Evolutionary conservation across 257 asterid species (phyloP), one percentile per base, ranked within the genome.

Genomic region (Nicotiana noctiflora): DNA sequence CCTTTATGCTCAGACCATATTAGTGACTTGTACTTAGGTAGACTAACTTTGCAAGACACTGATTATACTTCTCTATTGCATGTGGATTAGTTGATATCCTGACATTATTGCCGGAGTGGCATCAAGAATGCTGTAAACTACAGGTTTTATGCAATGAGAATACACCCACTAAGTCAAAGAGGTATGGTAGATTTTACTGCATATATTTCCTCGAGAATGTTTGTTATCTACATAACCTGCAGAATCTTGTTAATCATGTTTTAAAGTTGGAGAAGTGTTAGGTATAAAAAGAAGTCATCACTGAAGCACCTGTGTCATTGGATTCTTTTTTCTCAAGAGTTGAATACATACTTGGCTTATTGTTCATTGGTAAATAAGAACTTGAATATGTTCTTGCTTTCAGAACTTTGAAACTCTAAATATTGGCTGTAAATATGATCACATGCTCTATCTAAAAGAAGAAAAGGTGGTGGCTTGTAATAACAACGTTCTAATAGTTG

Each of bases 11-110:
- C 84, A 61, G 75, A 86, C 61, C 98, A 95, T 83, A 67, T 80
- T 67, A 89, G 93, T 79, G 97, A 93, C n/a, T 65, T 93, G 19
- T 92, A 95, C 87, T 76, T 92, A 89, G 99, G 98, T 37, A 90
- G 88, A 86, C 62, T 93, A 82, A 91, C 91, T 62, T 84, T 95
- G 77, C 96, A 89, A 84, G 97, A 92, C 86, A 77, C 93, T 76
- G 97, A 93, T 87, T 93, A 86, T 25, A 62, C 90, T 77, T 84
- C 86, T 44, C 81, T 92, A 84, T 83, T 89, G 60, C 89, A 85
- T 65, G 85, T 90, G 18, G 89, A 85, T 51, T 90, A 81, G 37
- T 49, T 72, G 78, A 49, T 21, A 59, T 72, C 32, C 0, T n/a
- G 6, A 2, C 34, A 68, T 40, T 68, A 46, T 21, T 23, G 60